phyloP scores from a whole-genome alignment of 2,329 filamentous ascomycete genomes.

The Torrubiellomyces zombiae region DNA sequence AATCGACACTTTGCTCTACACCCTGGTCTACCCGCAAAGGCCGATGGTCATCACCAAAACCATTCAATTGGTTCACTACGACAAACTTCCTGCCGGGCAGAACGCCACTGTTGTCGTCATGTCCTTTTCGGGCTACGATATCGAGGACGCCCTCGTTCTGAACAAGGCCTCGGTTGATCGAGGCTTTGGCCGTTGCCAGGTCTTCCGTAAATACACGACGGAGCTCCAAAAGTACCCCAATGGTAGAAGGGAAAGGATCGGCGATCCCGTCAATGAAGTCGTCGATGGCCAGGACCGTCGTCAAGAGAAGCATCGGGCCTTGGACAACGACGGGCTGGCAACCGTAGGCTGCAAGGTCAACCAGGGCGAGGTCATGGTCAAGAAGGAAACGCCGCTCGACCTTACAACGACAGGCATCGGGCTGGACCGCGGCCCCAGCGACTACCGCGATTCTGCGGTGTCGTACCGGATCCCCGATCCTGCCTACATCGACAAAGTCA shows the following conservation, averaged over 20 bases:
- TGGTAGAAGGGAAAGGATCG: slow-evolving; percentile 50
- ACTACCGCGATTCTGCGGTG: slow-evolving; percentile 50
- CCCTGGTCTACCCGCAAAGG: slow-evolving; percentile 93
- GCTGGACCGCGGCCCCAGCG: slow-evolving; percentile 43
- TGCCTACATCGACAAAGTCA: slow-evolving; percentile 88
- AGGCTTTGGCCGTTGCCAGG: slow-evolving; percentile 91
- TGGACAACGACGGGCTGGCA: slow-evolving; percentile 79
- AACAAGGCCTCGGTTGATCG: slow-evolving; percentile 94
- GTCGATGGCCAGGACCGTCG: slow-evolving; percentile 41
- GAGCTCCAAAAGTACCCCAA: slow-evolving; percentile 83
- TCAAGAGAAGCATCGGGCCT: slow-evolving; percentile 51
- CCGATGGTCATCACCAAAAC: slow-evolving; percentile 96
- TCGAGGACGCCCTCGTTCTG: slow-evolving; percentile 89
- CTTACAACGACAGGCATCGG: slow-evolving; percentile 57
- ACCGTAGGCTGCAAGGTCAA: slow-evolving; percentile 69
- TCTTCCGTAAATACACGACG: slow-evolving; percentile 87
- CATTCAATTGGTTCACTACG: slow-evolving; percentile 91
- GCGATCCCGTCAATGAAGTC: slow-evolving; percentile 33
- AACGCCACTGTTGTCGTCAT: slow-evolving; percentile 97
- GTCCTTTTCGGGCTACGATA: slow-evolving; percentile 98
- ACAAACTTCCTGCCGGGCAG: slow-evolving; percentile 91
- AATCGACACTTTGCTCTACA: slow-evolving; percentile 89
- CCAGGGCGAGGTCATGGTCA: slow-evolving; percentile 70
- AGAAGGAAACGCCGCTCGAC: slow-evolving; percentile 75
- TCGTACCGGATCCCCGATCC: slow-evolving; percentile 74